A percentile compares a stretch with the other conserved stretches of the same genome.
Conservation (phyloP, 768 basidiomycete species). For the Rhizopogon vinicolor region DNA sequence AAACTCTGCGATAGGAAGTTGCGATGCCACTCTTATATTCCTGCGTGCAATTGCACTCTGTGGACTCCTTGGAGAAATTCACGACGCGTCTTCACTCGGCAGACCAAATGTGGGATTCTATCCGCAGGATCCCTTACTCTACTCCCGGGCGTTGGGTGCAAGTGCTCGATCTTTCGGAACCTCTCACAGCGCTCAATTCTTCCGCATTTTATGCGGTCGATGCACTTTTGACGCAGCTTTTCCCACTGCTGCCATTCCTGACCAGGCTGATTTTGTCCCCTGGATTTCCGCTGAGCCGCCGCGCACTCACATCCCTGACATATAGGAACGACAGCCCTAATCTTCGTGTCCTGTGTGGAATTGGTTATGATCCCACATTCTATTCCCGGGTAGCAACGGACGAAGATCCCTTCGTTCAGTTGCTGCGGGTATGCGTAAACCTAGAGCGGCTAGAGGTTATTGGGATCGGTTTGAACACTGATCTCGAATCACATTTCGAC, state of each 20-base stretch:
- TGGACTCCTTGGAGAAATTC: constrained; percentile 50
- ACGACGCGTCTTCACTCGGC: constrained; percentile 51
- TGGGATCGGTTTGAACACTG: constrained; percentile 49
- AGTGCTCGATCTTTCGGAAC: constrained; percentile 60
- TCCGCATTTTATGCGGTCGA: constrained; percentile 52
- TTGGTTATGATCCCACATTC: constrained; percentile 42
- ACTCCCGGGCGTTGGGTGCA: constrained; percentile 88
- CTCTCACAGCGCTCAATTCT: constrained; percentile 39
- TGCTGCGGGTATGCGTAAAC: constrained; percentile 50
- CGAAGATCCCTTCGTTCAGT: constrained; percentile 54
- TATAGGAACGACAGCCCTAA: constrained; percentile 46
- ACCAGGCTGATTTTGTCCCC: constrained; percentile 48
- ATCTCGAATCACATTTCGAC: constrained; percentile 35
- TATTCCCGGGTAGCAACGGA: constrained; percentile 18
- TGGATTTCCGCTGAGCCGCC: constrained; percentile 54
- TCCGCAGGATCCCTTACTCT: constrained; percentile 82
- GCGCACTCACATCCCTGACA: constrained; percentile 48
- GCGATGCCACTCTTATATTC: constrained; percentile 65
- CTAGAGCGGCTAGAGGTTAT: constrained; percentile 63
- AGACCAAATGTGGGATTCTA: constrained; percentile 84
- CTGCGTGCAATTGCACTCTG: constrained; percentile 39
- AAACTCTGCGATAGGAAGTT: constrained; percentile 43
- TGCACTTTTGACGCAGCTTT: constrained; percentile 56
- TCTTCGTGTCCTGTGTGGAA: constrained; percentile 48
- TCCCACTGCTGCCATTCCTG: constrained; percentile 67